Base-by-base conservation (phyloP, 257 asterid genomes). In the Rhazya stricta region DNA sequence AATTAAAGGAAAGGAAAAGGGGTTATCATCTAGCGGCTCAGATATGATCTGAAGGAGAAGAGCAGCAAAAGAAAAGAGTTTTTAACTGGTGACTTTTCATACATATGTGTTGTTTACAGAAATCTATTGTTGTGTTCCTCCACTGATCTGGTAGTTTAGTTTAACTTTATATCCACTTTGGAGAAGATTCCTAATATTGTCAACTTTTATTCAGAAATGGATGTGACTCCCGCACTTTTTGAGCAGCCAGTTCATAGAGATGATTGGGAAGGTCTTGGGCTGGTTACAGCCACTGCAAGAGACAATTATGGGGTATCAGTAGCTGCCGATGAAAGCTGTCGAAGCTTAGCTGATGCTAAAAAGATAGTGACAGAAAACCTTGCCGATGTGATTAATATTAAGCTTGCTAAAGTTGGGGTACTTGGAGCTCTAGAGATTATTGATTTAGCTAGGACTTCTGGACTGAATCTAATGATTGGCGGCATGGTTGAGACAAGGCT, bases 401-500 rank as follows among this genome's bases (percentile, higher is more conserved):
- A 92, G 88, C 97, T 92, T 54, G 97, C 97, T 72, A 92, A 92
- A 83, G 86, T 92, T 68, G 98, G 98, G 67, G 97, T 92, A 9
- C 86, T 88, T 69, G 94, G 93, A 65, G 97, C 97, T 67, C 88
- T 92, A 57, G 88, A 88, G 73, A 89, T 89, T 43, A 92, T 92
- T 81, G 94, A 89, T 58, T 77, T 90, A 73, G 94, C 87, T 23
- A 86, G 88, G 73, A 78, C 72, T 42, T 86, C 96, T 0, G 97
- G 96, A 72, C 67, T 92, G 75, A 87, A 87, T 81, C 79, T 92
- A 74, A 92, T 92, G 98, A 91, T 92, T 71, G 98, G 98, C 74
- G 98, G 98, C 74, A 92, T 92, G 98, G 98, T 92, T 78, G 98
- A 92, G 81, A 92, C 97, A 32, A 88, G 98, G 62, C 91, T 92